These are phyloP conservation scores for Tetraselmis chui DNA, from an alignment of 139 green algal species.

Conservation along the genomic window DNA sequence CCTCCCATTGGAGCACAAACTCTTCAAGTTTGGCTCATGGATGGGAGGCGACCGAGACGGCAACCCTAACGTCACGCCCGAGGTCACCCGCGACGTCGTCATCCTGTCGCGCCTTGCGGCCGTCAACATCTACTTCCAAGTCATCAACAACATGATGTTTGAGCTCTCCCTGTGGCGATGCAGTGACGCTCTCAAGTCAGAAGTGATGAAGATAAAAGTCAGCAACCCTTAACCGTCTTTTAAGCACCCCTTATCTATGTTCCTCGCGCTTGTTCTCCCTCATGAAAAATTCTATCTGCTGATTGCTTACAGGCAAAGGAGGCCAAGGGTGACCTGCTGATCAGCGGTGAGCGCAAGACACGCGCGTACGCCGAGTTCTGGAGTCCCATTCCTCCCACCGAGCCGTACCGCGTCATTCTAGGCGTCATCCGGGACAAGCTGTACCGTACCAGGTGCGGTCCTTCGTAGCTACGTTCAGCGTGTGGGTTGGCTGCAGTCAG, in stretches of 20 bases:
- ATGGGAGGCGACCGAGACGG: conserved; percentile 95
- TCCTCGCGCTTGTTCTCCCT: too few relatives aligned
- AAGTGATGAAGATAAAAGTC: not conserved
- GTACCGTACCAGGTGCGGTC: conserved; percentile 45
- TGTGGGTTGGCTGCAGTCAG: not conserved
- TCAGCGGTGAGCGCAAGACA: conserved; percentile 57
- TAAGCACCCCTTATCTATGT: not conserved
- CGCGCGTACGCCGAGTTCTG: conserved; percentile 63
- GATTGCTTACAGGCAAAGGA: not conserved
- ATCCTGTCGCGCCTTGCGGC: conserved; percentile 63
- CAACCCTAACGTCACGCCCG: conserved; percentile 86
- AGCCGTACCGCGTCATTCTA: conserved; percentile 92
- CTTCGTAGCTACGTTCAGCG: not conserved
- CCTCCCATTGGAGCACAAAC: conserved; percentile 64
- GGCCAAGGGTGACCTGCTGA: not conserved
- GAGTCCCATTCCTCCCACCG: conserved; percentile 54
- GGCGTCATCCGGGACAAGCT: conserved; percentile 76
- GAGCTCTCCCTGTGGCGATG: conserved; percentile 92
- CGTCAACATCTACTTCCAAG: conserved; percentile 54
- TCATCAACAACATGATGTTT: conserved; percentile 79
- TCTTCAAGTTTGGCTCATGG: conserved; percentile 75
- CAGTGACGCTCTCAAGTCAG: conserved; percentile 53
- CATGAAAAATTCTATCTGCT: too few relatives aligned
- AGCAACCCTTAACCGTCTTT: not conserved
- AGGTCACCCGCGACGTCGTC: conserved; percentile 84